A percentile compares a stretch with the other conserved stretches of the same genome.
These are phyloP conservation scores for Aspergillus ochraceoroseus DNA, from an alignment of 2,329 filamentous ascomycete genomes.

Conservation along the genomic window DNA sequence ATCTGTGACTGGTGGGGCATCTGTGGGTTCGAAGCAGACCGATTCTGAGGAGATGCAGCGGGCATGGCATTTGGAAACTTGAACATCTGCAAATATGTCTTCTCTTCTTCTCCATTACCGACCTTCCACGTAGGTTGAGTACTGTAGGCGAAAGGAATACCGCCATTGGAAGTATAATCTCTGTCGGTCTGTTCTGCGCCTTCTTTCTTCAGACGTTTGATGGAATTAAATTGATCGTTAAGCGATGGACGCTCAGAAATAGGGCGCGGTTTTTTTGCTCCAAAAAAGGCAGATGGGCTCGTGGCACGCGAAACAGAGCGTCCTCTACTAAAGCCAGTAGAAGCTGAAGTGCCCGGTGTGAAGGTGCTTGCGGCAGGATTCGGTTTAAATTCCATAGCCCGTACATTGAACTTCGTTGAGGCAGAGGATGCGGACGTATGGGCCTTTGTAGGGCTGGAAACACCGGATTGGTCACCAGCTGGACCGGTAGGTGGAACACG, in stretches of 20 bases:
- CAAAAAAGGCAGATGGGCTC: constrained; percentile 54
- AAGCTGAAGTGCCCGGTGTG: constrained; percentile 65
- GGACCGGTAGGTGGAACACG: constrained; percentile 72
- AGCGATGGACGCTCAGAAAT: constrained; percentile 53
- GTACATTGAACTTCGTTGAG: constrained; percentile 56
- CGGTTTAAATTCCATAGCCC: constrained; percentile 73
- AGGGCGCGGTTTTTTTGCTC: constrained; percentile 66
- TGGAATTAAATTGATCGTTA: constrained; percentile 55
- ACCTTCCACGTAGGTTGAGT: constrained; percentile 82
- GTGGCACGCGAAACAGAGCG: constrained; percentile 45
- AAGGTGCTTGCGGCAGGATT: constrained; percentile 77
- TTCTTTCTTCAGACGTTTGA: constrained; percentile 68
- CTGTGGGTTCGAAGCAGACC: constrained; percentile 58
- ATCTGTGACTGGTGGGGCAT: constrained; percentile 79
- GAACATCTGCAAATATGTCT: constrained; percentile 75
- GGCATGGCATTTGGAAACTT: constrained; percentile 61
- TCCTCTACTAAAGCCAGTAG: constrained; percentile 57
- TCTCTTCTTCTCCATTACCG: constrained; percentile 63
- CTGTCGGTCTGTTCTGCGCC: constrained; percentile 49
- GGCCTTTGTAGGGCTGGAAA: constrained; percentile 43
- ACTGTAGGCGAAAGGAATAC: constrained; percentile 77
- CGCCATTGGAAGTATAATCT: constrained; percentile 70
- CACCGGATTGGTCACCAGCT: constrained; percentile 51
- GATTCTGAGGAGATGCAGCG: constrained; percentile 65
- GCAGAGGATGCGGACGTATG: constrained; percentile 52